Base-by-base conservation (phyloP, 768 basidiomycete species). In the Rhizopogon roseolus region DNA sequence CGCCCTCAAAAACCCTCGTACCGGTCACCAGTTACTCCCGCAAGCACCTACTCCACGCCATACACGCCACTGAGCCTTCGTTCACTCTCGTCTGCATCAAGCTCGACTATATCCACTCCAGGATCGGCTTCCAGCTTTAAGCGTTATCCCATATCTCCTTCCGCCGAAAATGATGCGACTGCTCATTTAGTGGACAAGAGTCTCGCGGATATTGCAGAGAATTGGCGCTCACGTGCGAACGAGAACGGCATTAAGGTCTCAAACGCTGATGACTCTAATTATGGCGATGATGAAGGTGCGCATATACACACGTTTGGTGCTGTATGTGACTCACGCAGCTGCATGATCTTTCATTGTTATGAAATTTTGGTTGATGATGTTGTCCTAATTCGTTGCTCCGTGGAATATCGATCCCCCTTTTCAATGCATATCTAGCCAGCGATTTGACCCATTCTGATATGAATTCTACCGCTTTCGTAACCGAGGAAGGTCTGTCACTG, bases 201-300 rank as follows among this genome's bases (percentile, higher is more conserved):
- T 61, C 71, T 83, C 22, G 80, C 81, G 14, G 82, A 86, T 64
- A 77, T 83, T 38, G 79, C 84, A 5, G 76, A 79, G 34, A 88
- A 81, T 64, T 90, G 88, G 88, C 78, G 88, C 53, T 82, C 79
- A 29, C 75, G 86, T 48, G 85, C 86, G 49, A 82, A 73, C 54
- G 84, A 86, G 59, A 83, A 88, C 57, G 86, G 85, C 41, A 88
- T 88, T 55, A 85, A 79, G 66, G 84, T 87, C 49, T 73, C 80
- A 27, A 68, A 73, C 38, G 68, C 64, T 17, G 64, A 67, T 25
- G 69, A 73, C 2, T 68, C 75, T 9, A 68, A 66, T 55, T 71
- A 67, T 55, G 69, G 66, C 44, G 73, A 77, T 17, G 85, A 86
- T 56, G 80, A 81, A 59, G 70, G 78, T 79, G 49, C 38, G 65